Conservation (phyloP, 192 early-diverging fungal genomes). For the Pilaira anomala region DNA sequence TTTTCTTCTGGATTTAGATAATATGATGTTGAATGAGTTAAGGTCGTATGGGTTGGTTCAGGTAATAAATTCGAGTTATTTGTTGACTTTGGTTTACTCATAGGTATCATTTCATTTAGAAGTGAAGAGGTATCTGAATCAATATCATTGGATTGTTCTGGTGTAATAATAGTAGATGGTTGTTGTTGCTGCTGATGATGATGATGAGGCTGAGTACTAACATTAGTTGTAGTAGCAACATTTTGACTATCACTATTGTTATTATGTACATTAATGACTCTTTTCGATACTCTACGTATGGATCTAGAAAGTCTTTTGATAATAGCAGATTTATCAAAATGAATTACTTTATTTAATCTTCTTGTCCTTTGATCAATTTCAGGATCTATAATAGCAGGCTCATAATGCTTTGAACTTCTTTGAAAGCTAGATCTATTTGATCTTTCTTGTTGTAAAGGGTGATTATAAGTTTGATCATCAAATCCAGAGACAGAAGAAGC, state of each 20-base stretch:
- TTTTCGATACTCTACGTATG: slow-evolving; percentile 10
- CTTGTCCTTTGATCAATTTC: neutral
- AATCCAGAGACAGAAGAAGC: slow-evolving; percentile 9
- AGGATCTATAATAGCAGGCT: slow-evolving; percentile 2
- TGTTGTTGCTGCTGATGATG: no score
- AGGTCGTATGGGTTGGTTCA: neutral
- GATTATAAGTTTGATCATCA: slow-evolving; percentile 8
- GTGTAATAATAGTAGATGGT: neutral
- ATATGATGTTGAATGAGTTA: neutral
- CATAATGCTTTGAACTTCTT: no score
- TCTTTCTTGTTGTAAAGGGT: slow-evolving; percentile 13
- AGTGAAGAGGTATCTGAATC: neutral
- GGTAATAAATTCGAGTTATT: no score
- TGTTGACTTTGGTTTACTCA: slow-evolving; percentile 1
- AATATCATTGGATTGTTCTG: neutral
- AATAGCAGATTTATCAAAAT: neutral
- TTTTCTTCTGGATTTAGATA: neutral
- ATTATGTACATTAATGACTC: slow-evolving; percentile 16
- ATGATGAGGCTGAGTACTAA: no score
- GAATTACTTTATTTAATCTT: neutral
- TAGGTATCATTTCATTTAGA: slow-evolving; percentile 1
- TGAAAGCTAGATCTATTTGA: no score
- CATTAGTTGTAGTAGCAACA: no score
- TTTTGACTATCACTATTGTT: neutral
- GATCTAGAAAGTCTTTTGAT: neutral